These are phyloP conservation scores for Solanum bulbocastanum DNA, from an alignment of 257 asterid genomes.

Conservation along the genomic window DNA sequence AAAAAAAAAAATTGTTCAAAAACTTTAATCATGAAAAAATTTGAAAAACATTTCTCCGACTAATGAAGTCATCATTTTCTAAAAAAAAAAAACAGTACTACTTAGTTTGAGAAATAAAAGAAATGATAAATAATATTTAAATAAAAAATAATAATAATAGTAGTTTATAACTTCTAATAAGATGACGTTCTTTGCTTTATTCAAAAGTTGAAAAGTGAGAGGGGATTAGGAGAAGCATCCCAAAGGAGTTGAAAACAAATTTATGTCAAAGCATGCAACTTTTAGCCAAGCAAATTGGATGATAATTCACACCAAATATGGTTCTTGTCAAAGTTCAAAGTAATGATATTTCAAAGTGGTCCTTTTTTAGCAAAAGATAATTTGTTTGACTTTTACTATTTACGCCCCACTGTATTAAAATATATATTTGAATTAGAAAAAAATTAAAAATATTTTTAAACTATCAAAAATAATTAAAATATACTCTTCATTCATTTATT, in stretches of 20 bases:
- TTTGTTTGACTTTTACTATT: too few relatives aligned
- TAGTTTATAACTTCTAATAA: background rate
- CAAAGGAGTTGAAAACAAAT: background rate
- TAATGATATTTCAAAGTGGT: too few relatives aligned
- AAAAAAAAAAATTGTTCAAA: too few relatives aligned
- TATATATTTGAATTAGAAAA: too few relatives aligned
- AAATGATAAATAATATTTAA: background rate
- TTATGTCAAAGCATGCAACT: background rate
- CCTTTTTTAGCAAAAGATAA: too few relatives aligned
- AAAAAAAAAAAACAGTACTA: background rate
- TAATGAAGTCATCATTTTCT: too few relatives aligned
- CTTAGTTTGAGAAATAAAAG: background rate
- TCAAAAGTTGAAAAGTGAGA: background rate
- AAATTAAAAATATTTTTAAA: too few relatives aligned
- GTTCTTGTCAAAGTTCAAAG: background rate
- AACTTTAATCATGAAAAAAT: too few relatives aligned
- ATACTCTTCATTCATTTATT: too few relatives aligned
- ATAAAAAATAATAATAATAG: background rate
- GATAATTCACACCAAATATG: background rate
- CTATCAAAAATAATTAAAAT: too few relatives aligned
- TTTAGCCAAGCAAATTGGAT: background rate
- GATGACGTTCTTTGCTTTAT: background rate
- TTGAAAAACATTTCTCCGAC: fast-evolving
- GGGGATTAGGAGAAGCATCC: background rate
- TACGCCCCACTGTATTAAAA: too few relatives aligned